Evolutionary conservation across 495 filamentous ascomycete species (phyloP), one percentile per base, ranked within the genome.

Genomic region (Evansstolkia leycettana): DNA sequence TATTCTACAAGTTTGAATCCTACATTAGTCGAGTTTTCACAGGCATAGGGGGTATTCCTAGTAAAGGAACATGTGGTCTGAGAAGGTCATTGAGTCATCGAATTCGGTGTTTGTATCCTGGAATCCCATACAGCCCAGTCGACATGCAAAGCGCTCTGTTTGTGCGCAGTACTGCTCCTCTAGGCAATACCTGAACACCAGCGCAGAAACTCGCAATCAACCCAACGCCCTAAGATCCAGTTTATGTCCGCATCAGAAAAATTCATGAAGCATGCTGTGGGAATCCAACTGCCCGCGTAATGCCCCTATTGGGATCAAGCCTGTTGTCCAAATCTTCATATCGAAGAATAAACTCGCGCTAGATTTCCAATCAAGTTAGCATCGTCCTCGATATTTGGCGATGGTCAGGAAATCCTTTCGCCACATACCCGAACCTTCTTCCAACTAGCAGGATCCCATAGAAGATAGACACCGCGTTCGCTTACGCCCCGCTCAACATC

Each of bases 391-490:
- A n/a, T n/a, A n/a, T n/a, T n/a, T n/a, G n/a, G n/a, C n/a, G n/a
- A n/a, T n/a, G n/a, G 13, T 24, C 46, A 26, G 13, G n/a, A 10
- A 28, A 33, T n/a, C 34, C 7, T 7, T 3, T 27, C 17, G n/a
- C n/a, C 20, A 71, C 80, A 47, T 70, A 89, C 84, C 50, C 84
- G 62, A 46, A 87, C 74, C 56, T 84, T 80, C 45, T 78, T 74
- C 88, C 88, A 95, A 36, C 69, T 75, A 14, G 69, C 67, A n/a
- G 78, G 78, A 48, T 90, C 84, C 71, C 88, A 94, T 45, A 93
- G 75, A 23, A 92, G 67, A 54, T 95, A 95, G 50, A 82, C 85
- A 2, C 87, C 88, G 29, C 80, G 75, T 57, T 95, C 88, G 34
- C 75, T 76, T 17, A 74, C 72, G 13, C 72, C 69, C 13, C 79